Evolutionary conservation across 1,284 basidiomycete genomes (phyloP).

Genomic region (Neotropicomus parvogracilis): DNA sequence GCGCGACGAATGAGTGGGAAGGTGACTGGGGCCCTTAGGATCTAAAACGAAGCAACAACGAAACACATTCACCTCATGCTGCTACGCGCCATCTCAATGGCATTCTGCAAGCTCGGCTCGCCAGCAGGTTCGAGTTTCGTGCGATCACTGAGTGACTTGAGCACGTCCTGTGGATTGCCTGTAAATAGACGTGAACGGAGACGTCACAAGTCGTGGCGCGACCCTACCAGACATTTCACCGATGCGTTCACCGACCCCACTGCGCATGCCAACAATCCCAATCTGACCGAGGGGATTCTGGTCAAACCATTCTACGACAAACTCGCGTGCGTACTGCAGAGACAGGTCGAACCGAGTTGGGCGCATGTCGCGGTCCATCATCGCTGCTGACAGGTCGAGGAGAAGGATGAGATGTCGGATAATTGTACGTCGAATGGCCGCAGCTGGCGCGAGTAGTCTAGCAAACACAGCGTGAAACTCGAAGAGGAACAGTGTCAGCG

Average conservation of each 20-base stretch:
- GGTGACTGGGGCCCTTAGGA: slow-evolving; percentile 56
- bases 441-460: slow-evolving; percentile 75
- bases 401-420: slow-evolving; percentile 93
- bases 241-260: slow-evolving; percentile 82
- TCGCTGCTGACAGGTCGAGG: slow-evolving; percentile 86
- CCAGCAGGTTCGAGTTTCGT: slow-evolving; percentile 87
- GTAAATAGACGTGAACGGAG: slow-evolving; percentile 5
- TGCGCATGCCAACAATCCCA: slow-evolving; percentile 87
- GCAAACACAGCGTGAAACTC: slow-evolving; percentile 8
- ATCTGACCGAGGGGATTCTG: slow-evolving; percentile 99
- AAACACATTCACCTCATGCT: slow-evolving; percentile 69
- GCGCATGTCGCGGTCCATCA: slow-evolving; percentile 94
- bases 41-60: slow-evolving; percentile 3
- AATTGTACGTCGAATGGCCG: slow-evolving; percentile 90
- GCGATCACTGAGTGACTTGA: slow-evolving; percentile 81
- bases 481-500: neutral
- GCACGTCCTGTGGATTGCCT: slow-evolving; percentile 95
- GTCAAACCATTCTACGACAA: slow-evolving; percentile 97
- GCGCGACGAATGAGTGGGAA: slow-evolving; percentile 92
- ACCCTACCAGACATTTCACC: slow-evolving; percentile 83
- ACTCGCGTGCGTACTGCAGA: slow-evolving; percentile 85
- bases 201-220: neutral
- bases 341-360: slow-evolving; percentile 89
- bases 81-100: slow-evolving; percentile 90
- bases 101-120: slow-evolving; percentile 95